These are phyloP conservation scores for Microcos paniculata DNA, from an alignment of 345 rosid genomes.

Conservation along the genomic window DNA sequence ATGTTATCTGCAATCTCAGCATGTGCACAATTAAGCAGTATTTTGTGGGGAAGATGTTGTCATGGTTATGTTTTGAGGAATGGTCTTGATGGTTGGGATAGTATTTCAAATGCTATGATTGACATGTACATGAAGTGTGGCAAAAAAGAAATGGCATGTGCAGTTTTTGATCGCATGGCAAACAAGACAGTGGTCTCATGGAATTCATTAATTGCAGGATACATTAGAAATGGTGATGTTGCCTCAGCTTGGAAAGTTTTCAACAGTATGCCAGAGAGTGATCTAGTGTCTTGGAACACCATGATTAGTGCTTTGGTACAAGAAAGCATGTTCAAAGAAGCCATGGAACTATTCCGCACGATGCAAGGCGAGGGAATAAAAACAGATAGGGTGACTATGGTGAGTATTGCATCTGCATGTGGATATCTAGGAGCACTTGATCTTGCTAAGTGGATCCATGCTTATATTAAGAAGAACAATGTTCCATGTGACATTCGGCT, in stretches of 20 bases:
- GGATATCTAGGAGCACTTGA: conserved; percentile 51
- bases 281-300: conserved; percentile 52
- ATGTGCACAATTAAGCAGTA: conserved; percentile 37
- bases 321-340: conserved; percentile 52
- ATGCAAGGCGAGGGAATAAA: conserved; percentile 47
- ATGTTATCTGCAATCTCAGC: conserved; percentile 49
- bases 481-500: conserved; percentile 45
- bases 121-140: conserved; percentile 64
- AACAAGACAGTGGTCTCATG: conserved; percentile 46
- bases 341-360: conserved; percentile 40
- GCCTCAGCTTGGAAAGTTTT: conserved; percentile 42
- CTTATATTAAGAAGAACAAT: conserved; percentile 35
- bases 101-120: conserved; percentile 40
- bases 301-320: conserved; percentile 44
- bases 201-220: conserved; percentile 58
- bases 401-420: conserved; percentile 50
- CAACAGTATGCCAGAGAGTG: conserved; percentile 50
- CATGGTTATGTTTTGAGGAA: conserved; percentile 56
- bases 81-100: conserved; percentile 43
- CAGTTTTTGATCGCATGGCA: conserved; percentile 34
- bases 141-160: conserved; percentile 37
- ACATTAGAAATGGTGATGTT: conserved; percentile 36
- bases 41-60: conserved; percentile 38
- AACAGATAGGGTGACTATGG: conserved; percentile 48
- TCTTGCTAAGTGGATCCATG: conserved; percentile 50